A percentile compares a stretch with the other conserved stretches of the same genome.
Conservation (phyloP, 352 stramenopile genomes). For the Hyaloperonospora brassicae region DNA sequence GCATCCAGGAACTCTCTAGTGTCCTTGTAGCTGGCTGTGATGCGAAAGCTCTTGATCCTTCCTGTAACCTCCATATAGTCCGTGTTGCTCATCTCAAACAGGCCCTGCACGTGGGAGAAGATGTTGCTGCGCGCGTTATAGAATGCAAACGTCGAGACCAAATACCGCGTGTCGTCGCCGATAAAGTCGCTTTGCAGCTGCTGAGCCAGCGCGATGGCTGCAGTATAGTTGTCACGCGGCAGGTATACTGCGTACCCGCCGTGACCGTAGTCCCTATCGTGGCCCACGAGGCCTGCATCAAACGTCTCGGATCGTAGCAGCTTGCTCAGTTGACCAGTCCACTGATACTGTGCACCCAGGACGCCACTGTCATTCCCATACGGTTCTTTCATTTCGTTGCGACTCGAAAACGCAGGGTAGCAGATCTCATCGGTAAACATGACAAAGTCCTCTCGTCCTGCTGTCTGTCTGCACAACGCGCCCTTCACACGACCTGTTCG, state of each 20-base stretch:
- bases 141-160: constrained; percentile 51
- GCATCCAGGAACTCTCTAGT: constrained; percentile 33
- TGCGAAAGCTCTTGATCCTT: constrained; percentile 65
- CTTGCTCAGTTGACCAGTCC: constrained; percentile 28
- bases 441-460: constrained; percentile 43
- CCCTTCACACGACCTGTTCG: constrained; percentile 53
- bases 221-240: constrained; percentile 60
- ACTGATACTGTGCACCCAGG: constrained; percentile 37
- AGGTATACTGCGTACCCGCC: constrained; percentile 66
- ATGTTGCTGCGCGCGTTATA: constrained; percentile 74
- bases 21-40: constrained; percentile 46
- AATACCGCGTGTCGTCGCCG: constrained; percentile 52
- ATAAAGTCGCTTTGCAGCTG: constrained; percentile 56
- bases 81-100: constrained; percentile 73
- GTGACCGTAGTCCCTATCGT: constrained; percentile 65
- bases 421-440: constrained; percentile 67
- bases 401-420: constrained; percentile 48
- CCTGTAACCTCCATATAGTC: constrained; percentile 70
- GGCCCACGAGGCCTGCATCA: constrained; percentile 53
- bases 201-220: constrained; percentile 29
- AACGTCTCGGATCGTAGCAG: constrained; percentile 65
- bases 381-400: constrained; percentile 35
- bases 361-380: constrained; percentile 39
- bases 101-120: constrained; percentile 61
- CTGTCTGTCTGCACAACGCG: constrained; percentile 38